Percentiles rank a stretch among this genome's conserved stretches.
Evolutionary conservation across 805 yeast genomes (phyloP).

Genomic region (Kuraishia floccosa): DNA sequence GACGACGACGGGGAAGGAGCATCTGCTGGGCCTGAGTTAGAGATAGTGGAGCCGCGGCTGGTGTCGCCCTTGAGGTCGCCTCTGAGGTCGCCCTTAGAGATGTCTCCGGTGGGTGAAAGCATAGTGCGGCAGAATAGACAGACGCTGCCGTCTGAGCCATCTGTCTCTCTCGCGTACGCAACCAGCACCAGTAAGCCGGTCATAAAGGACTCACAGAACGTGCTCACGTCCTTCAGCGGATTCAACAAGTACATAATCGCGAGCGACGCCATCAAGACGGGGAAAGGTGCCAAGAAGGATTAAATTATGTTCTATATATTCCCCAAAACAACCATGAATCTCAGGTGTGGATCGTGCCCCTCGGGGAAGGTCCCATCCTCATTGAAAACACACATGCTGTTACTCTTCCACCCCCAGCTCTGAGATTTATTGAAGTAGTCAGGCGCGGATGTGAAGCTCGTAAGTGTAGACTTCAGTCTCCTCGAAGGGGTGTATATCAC

Average conservation of each 20-base stretch:
- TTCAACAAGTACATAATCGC: conserved; percentile 8
- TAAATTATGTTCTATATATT: conserved; percentile 22
- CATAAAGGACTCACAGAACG: neutral
- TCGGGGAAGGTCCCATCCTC: conserved; percentile 33
- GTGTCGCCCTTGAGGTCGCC: neutral
- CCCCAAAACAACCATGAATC: conserved; percentile 39
- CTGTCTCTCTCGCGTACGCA: conserved; percentile 3
- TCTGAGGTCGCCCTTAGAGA: neutral
- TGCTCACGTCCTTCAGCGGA: neutral
- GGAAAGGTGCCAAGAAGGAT: conserved; percentile 18
- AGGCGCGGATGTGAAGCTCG: conserved; percentile 46
- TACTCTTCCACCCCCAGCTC: conserved; percentile 56
- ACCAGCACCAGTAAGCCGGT: conserved; percentile 1
- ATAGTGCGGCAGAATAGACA: neutral
- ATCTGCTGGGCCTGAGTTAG: neutral
- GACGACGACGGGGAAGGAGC: neutral
- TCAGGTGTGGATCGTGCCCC: conserved; percentile 30
- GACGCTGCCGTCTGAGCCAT: neutral
- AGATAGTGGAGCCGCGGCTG: conserved; percentile 2
- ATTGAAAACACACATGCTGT: conserved; percentile 38
- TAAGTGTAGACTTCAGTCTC: conserved; percentile 28
- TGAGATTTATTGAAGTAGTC: conserved; percentile 39
- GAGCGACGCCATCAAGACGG: conserved; percentile 8
- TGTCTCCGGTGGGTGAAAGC: too few relatives aligned
- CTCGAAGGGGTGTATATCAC: conserved; percentile 44